These are phyloP conservation scores for Strobilomyces echinocephalus DNA, from an alignment of 768 basidiomycete species.

Conservation along the genomic window DNA sequence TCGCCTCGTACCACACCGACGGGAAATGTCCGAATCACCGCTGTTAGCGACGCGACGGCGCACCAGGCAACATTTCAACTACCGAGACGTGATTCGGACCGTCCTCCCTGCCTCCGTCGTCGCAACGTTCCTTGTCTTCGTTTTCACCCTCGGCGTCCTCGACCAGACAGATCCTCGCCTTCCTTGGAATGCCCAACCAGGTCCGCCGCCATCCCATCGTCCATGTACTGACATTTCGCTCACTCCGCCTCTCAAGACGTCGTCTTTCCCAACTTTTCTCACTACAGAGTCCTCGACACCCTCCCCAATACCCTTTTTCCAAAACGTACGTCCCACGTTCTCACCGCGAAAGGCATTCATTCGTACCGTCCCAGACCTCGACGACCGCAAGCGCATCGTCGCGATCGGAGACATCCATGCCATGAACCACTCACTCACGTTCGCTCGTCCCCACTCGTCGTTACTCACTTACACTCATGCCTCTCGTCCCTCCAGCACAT, in stretches of 20 bases:
- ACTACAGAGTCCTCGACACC: slow-evolving; percentile 39
- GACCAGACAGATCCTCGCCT: not conserved
- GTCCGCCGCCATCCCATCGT: not conserved
- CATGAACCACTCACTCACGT: slow-evolving; percentile 67
- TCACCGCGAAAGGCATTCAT: not conserved
- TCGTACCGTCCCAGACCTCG: slow-evolving; percentile 38
- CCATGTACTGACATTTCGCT: not conserved
- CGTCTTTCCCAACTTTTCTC: slow-evolving; percentile 50
- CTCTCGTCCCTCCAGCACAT: slow-evolving; percentile 37
- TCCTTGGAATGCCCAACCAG: slow-evolving; percentile 15
- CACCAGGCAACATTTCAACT: not conserved
- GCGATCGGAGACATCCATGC: slow-evolving; percentile 89
- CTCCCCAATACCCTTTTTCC: slow-evolving; percentile 51
- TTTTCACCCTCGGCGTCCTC: slow-evolving; percentile 35
- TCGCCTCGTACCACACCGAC: too few relatives aligned
- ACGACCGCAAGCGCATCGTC: slow-evolving; percentile 53
- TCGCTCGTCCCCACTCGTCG: slow-evolving; percentile 21
- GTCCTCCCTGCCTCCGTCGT: slow-evolving; percentile 35
- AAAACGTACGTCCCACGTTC: slow-evolving; percentile 35
- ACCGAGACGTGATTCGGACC: not conserved
- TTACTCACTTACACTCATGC: not conserved
- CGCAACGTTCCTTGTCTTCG: slow-evolving; percentile 39
- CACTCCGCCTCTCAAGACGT: not conserved
- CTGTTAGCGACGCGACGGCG: too few relatives aligned
- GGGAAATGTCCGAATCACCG: too few relatives aligned